Percentiles rank a stretch among this genome's conserved stretches.
These are phyloP conservation scores for Ilex aquifolium DNA, from an alignment of 257 asterid species.

Conservation along the genomic window DNA sequence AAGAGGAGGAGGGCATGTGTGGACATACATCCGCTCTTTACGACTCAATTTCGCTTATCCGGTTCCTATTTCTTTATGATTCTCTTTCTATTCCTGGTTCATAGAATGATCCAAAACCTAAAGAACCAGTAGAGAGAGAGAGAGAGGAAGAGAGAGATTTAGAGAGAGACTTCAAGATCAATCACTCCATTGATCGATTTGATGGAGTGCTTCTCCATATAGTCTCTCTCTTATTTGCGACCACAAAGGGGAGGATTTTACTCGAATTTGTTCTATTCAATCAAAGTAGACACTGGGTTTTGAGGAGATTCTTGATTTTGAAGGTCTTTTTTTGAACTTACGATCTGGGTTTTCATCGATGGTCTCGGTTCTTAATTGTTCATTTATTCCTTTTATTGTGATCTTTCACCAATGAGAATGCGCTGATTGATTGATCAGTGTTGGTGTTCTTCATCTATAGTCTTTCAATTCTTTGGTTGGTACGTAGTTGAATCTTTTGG, in stretches of 20 bases:
- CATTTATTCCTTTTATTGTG: not conserved
- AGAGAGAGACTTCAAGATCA: conserved; percentile 14
- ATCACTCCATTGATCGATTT: conserved; percentile 24
- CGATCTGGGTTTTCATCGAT: not conserved
- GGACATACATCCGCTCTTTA: conserved; percentile 38
- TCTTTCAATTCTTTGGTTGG: not conserved
- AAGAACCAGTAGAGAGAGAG: not conserved
- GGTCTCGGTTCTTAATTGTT: not conserved
- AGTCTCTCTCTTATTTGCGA: conserved; percentile 7
- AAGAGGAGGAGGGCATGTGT: conserved; percentile 7
- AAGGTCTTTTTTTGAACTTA: not conserved
- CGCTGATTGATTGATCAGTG: no score
- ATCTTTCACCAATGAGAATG: no score
- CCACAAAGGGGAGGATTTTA: not conserved
- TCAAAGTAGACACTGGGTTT: not conserved
- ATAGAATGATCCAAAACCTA: conserved; percentile 6
- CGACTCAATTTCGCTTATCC: conserved; percentile 15
- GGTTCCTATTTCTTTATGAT: conserved; percentile 3
- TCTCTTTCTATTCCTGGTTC: conserved; percentile 5
- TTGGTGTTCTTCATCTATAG: no score
- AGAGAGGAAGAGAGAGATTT: conserved; percentile 1
- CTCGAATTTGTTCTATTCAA: not conserved
- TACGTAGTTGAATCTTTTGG: no score
- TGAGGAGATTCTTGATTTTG: not conserved
- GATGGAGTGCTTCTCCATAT: conserved; percentile 8